These are phyloP conservation scores for Chaetomium cochliodes DNA, from an alignment of 495 filamentous ascomycete species.

Conservation along the genomic window DNA sequence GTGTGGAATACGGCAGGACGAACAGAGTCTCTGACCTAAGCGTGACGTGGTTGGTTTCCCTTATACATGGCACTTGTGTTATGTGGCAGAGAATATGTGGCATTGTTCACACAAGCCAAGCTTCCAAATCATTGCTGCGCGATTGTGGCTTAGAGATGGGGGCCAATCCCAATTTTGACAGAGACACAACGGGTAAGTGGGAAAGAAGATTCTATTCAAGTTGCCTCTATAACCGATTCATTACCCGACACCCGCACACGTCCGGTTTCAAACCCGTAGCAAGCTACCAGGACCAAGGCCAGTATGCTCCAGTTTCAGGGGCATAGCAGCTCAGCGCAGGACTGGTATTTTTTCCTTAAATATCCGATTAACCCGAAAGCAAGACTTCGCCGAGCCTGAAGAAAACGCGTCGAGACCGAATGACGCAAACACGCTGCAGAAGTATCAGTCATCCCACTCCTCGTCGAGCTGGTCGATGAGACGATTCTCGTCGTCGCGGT, in stretches of 20 bases:
- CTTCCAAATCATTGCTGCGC: too few species aligned
- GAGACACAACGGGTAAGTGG: background rate
- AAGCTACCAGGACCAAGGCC: too few species aligned
- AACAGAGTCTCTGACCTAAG: too few species aligned
- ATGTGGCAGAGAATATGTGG: too few species aligned
- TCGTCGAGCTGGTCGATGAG: constrained; percentile 96
- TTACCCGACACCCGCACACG: background rate
- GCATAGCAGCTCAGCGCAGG: too few species aligned
- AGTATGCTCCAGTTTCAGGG: too few species aligned
- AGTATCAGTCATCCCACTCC: constrained; percentile 65
- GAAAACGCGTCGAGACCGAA: background rate
- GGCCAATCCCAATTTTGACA: too few species aligned
- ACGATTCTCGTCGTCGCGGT: constrained; percentile 82
- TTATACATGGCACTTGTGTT: too few species aligned
- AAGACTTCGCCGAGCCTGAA: background rate
- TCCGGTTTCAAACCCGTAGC: background rate
- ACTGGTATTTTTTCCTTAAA: background rate
- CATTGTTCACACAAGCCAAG: too few species aligned
- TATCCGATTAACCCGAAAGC: background rate
- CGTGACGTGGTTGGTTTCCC: too few species aligned
- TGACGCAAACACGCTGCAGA: background rate
- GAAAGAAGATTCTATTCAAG: background rate
- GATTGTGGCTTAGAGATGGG: too few species aligned
- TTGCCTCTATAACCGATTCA: background rate
- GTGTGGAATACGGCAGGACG: too few species aligned